A percentile compares a stretch with the other conserved stretches of the same genome.
Conservation (phyloP, 495 filamentous ascomycete species). For the Penicillium maclennaniae region DNA sequence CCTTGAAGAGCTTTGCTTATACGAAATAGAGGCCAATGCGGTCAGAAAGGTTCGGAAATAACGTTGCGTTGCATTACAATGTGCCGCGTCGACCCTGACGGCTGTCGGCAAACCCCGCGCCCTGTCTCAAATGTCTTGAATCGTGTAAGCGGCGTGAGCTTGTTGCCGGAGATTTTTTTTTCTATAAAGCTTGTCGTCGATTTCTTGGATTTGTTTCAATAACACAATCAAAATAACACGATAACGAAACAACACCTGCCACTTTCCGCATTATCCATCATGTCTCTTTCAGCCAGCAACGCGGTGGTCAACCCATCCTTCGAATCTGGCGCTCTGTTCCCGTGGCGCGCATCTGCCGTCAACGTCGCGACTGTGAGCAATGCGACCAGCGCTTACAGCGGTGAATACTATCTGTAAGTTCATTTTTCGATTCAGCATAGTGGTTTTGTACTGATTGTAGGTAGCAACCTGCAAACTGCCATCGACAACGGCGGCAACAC, state of each 20-base stretch:
- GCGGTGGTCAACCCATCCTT: constrained; percentile 25
- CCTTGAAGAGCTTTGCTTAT: background rate
- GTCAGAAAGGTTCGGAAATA: background rate
- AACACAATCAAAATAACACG: background rate
- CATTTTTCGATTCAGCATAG: background rate
- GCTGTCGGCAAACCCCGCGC: background rate
- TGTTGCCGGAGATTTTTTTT: background rate
- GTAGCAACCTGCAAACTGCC: constrained; percentile 20
- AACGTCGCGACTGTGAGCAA: constrained; percentile 21
- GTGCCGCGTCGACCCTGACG: background rate
- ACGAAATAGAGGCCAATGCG: background rate
- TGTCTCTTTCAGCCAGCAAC: constrained; percentile 23
- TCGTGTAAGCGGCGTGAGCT: background rate
- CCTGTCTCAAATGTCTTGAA: background rate
- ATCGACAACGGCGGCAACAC: constrained; percentile 21
- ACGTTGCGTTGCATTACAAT: background rate
- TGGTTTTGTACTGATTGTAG: background rate
- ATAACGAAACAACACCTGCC: background rate
- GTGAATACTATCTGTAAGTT: constrained; percentile 24
- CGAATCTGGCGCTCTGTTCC: constrained; percentile 21
- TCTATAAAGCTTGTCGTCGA: background rate
- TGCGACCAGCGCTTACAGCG: constrained; percentile 15
- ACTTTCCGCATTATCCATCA: background rate
- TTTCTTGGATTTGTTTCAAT: background rate
- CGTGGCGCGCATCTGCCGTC: constrained; percentile 21